These are phyloP conservation scores for Penicillium cinerascens DNA, from an alignment of 495 filamentous ascomycete species.

Conservation along the genomic window DNA sequence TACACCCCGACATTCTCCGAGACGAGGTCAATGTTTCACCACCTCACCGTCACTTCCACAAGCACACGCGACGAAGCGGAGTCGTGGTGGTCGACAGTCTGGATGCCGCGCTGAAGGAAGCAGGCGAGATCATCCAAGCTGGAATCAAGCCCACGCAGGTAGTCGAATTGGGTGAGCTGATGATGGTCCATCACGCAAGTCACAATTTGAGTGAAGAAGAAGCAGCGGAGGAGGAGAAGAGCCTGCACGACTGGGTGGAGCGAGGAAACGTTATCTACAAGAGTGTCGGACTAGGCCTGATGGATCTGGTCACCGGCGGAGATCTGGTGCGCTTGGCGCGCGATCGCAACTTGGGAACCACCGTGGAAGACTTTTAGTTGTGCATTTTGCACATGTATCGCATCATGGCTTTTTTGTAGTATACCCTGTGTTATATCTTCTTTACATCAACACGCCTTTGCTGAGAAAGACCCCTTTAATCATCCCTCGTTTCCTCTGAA, in stretches of 20 bases:
- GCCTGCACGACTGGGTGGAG: constrained; percentile 66
- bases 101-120: constrained; percentile 74
- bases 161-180: constrained; percentile 81
- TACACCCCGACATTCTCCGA: constrained; percentile 69
- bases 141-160: constrained; percentile 67
- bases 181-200: constrained; percentile 62
- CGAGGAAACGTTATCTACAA: constrained; percentile 70
- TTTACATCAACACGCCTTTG: neutral
- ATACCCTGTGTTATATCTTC: constrained; percentile 13
- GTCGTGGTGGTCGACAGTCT: constrained; percentile 81
- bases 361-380: constrained; percentile 53
- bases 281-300: constrained; percentile 45
- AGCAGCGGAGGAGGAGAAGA: constrained; percentile 46
- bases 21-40: constrained; percentile 59
- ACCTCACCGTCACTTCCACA: constrained; percentile 60
- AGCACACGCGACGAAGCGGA: constrained; percentile 67
- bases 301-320: constrained; percentile 61
- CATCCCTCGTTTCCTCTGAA: neutral
- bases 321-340: constrained; percentile 72
- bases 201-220: constrained; percentile 32
- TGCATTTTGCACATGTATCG: neutral
- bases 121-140: constrained; percentile 84
- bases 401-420: constrained; percentile 5
- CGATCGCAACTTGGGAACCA: constrained; percentile 68
- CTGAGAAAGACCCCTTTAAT: neutral